Conservation (phyloP, 257 asterid species). For the Galeopsis tetrahit region DNA sequence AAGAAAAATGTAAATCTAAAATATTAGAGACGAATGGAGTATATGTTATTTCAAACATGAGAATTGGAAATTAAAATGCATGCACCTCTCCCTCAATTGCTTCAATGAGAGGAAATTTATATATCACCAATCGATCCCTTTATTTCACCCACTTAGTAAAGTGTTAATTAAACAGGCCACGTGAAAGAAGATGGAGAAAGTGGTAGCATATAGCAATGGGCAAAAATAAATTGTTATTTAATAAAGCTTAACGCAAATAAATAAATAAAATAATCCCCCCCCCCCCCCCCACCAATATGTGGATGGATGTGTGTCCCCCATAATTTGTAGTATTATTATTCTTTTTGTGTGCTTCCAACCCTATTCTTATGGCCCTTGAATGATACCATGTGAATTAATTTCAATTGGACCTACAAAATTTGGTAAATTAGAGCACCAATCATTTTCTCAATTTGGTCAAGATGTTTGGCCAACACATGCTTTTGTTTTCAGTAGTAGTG, state of each 20-base stretch:
- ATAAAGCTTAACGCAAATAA: background rate
- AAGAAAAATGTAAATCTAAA: too few relatives aligned
- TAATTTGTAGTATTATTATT: background rate
- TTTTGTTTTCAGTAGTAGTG: background rate
- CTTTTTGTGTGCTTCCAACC: constrained; percentile 6
- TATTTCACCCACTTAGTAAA: constrained; percentile 15
- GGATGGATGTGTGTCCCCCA: background rate
- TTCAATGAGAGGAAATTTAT: constrained; percentile 16
- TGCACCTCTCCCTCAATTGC: constrained; percentile 34
- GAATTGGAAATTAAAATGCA: constrained; percentile 17
- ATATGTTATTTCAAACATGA: background rate
- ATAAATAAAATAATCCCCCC: background rate
- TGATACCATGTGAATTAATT: constrained; percentile 9
- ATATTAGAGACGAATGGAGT: too few relatives aligned
- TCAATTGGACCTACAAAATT: constrained; percentile 4
- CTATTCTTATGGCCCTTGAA: constrained; percentile 13
- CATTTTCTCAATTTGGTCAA: constrained; percentile 30
- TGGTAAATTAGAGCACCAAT: constrained; percentile 30
- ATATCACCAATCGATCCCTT: constrained; percentile 7
- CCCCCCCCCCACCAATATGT: background rate
- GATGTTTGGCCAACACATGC: constrained; percentile 27
- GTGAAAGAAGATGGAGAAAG: constrained; percentile 38
- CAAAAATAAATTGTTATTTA: background rate
- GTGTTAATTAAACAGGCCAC: constrained; percentile 38
- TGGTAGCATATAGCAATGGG: constrained; percentile 21